A percentile compares a stretch with the other conserved stretches of the same genome.
These are phyloP conservation scores for Perilla frutescens DNA, from an alignment of 257 asterid species.

Conservation along the genomic window DNA sequence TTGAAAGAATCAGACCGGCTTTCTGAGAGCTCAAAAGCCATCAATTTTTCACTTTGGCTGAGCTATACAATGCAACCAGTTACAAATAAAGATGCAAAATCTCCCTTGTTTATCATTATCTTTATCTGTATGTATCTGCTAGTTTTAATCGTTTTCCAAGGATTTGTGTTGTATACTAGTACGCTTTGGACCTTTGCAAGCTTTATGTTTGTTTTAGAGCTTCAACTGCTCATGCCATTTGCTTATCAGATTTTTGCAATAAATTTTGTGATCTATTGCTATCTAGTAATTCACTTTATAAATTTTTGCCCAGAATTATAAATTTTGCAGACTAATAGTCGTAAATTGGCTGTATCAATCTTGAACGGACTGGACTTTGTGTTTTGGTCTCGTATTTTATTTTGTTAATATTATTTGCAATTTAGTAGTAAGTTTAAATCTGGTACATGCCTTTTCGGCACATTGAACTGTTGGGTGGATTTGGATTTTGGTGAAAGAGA, in stretches of 20 bases:
- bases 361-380: too few relatives aligned
- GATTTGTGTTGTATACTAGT: slow-evolving; percentile 39
- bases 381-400: too few relatives aligned
- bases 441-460: not conserved
- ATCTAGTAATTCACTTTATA: too few relatives aligned
- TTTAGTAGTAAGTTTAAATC: too few relatives aligned
- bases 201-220: slow-evolving; percentile 23
- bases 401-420: too few relatives aligned
- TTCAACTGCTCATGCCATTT: slow-evolving; percentile 9
- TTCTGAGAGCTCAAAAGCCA: slow-evolving; percentile 55
- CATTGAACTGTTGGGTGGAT: too few relatives aligned
- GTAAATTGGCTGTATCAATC: too few relatives aligned
- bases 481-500: not conserved
- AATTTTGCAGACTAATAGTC: too few relatives aligned
- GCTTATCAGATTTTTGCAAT: slow-evolving; percentile 2
- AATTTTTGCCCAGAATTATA: too few relatives aligned
- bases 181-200: slow-evolving; percentile 35
- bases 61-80: slow-evolving; percentile 48
- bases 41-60: slow-evolving; percentile 60
- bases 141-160: not conserved
- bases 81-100: slow-evolving; percentile 42
- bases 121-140: slow-evolving; percentile 24
- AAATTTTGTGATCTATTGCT: too few relatives aligned
- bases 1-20: not conserved
- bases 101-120: slow-evolving; percentile 26